Percentiles rank a stretch among this genome's conserved stretches.
Evolutionary conservation across 2,329 filamentous ascomycete genomes (phyloP).

Genomic region (Lasiodiplodia hormozganensis): DNA sequence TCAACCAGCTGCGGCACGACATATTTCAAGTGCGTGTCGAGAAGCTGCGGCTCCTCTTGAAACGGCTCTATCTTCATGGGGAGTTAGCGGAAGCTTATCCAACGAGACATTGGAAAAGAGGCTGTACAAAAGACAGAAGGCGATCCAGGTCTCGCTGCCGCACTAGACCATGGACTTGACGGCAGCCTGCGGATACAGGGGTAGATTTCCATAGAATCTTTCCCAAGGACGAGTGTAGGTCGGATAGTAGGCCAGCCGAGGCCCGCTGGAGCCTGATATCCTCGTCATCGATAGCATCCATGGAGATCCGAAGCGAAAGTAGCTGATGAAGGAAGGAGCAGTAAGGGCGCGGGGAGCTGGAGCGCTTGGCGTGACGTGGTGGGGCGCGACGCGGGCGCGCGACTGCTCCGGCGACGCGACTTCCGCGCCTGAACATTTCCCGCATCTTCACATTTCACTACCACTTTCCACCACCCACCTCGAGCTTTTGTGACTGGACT

Average conservation of each 20-base stretch:
- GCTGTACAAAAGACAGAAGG: slow-evolving; percentile 43
- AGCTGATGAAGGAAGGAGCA: not conserved
- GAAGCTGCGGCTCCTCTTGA: slow-evolving; percentile 91
- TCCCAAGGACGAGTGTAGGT: slow-evolving; percentile 42
- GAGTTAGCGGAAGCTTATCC: slow-evolving; percentile 1
- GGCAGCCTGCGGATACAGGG: slow-evolving; percentile 33
- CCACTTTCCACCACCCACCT: not conserved
- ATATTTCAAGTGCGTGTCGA: slow-evolving; percentile 81
- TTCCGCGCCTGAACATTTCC: slow-evolving; percentile 14
- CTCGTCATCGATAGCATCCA: slow-evolving; percentile 52
- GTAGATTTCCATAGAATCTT: slow-evolving; percentile 48
- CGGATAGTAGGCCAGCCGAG: slow-evolving; percentile 44
- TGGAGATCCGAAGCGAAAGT: slow-evolving; percentile 29
- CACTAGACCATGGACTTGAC: slow-evolving; percentile 46
- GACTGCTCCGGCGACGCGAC: slow-evolving; percentile 21
- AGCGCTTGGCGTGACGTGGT: slow-evolving; percentile 25
- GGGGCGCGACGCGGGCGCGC: slow-evolving; percentile 24
- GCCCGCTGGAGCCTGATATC: slow-evolving; percentile 55
- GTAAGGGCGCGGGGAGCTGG: not conserved
- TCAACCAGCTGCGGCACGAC: slow-evolving; percentile 78
- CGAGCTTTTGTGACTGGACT: not conserved
- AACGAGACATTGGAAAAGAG: slow-evolving; percentile 1
- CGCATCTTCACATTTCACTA: not conserved
- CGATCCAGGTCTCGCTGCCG: slow-evolving; percentile 49
- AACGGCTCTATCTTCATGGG: slow-evolving; percentile 75